These are phyloP conservation scores for Sclerotinia trifoliorum DNA, from an alignment of 2,329 filamentous ascomycete species.

Conservation along the genomic window DNA sequence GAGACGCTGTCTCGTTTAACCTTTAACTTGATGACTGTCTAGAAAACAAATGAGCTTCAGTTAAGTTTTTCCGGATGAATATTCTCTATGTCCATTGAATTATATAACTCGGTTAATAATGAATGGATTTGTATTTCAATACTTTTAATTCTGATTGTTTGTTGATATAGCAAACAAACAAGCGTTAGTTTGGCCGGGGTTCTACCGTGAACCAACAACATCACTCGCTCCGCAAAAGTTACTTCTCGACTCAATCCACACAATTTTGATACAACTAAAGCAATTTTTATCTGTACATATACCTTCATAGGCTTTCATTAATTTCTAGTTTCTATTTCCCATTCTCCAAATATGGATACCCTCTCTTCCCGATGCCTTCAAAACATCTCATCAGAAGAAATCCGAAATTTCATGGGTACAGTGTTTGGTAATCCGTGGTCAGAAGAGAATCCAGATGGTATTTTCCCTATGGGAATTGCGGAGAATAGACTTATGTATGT, in stretches of 20 bases:
- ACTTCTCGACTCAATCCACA: neutral
- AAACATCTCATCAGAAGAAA: constrained; percentile 19
- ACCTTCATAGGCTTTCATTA: neutral
- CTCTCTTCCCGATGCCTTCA: constrained; percentile 22
- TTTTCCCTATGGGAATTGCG: constrained; percentile 26
- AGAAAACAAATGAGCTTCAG: too few relatives aligned
- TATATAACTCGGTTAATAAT: too few relatives aligned
- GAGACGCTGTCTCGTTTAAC: too few relatives aligned
- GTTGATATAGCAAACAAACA: neutral
- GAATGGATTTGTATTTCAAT: neutral
- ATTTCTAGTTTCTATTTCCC: too few relatives aligned
- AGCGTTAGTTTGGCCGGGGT: neutral
- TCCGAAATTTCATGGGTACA: constrained; percentile 18
- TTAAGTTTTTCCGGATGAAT: neutral
- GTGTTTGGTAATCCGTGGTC: constrained; percentile 26
- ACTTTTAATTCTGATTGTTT: neutral
- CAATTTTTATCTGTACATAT: neutral
- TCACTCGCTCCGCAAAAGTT: neutral
- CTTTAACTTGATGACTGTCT: too few relatives aligned
- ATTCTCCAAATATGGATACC: neutral
- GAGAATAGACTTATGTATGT: constrained; percentile 28
- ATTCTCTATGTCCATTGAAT: too few relatives aligned
- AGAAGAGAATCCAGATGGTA: constrained; percentile 22
- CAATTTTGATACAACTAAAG: neutral
- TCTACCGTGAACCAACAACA: neutral